These are phyloP conservation scores for Rhizophora apiculata DNA, from an alignment of 345 rosid species.

Conservation along the genomic window DNA sequence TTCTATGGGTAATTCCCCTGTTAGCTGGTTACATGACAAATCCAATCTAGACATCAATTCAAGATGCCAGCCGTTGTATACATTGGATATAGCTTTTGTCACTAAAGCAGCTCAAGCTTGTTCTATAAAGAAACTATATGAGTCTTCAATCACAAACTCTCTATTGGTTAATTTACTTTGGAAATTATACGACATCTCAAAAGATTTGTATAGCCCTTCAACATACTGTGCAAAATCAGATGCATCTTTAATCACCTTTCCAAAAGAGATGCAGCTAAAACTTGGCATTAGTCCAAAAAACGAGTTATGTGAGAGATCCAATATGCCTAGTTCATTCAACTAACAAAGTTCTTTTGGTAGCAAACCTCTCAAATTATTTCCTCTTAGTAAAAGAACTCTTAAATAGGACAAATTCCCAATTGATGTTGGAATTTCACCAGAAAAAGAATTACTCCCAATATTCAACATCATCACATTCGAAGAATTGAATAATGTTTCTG, in stretches of 20 bases:
- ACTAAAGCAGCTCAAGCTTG: no score
- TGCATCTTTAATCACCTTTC: background rate
- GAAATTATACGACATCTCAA: no score
- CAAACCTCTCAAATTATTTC: background rate
- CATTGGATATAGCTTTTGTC: no score
- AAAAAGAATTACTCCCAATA: background rate
- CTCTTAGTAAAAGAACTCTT: background rate
- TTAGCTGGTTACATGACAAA: background rate
- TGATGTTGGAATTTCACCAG: background rate
- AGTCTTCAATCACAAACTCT: no score
- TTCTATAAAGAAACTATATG: no score
- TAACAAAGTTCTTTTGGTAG: background rate
- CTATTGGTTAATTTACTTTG: no score
- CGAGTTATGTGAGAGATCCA: constrained; percentile 5
- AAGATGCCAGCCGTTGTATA: no score
- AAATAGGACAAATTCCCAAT: background rate
- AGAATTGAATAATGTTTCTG: background rate
- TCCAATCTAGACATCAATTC: no score
- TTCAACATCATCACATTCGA: background rate
- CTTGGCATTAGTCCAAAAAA: background rate
- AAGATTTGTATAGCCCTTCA: accelerated
- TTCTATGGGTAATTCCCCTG: no score
- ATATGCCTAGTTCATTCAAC: background rate
- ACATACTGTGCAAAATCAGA: background rate
- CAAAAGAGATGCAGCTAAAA: background rate